Base-by-base conservation (phyloP, 345 rosid genomes). In the Acer campestre region DNA sequence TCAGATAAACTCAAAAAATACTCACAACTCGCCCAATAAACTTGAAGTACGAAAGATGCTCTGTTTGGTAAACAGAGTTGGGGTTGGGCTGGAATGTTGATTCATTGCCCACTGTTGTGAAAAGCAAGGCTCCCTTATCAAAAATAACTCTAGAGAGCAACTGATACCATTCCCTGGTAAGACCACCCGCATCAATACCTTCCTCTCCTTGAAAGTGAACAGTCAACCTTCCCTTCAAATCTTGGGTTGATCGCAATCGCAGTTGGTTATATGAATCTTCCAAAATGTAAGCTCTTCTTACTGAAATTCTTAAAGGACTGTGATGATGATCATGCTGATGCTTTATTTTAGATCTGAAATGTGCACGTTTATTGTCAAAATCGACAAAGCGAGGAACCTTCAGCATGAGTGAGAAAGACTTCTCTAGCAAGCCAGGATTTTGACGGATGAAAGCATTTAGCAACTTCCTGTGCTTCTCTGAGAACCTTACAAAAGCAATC, bases 111-210 rank as follows among this genome's bases (percentile, higher is more conserved):
- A 96, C 99, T 1, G 98, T 96, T 46, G 99, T 93, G 78, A 96
- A 96, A 72, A 96, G 95, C 56, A 96, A 81, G 76, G 98, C 95
- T 69, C 98, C 98, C 84, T 86, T 95, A 89, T 95, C 98, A 80
- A 95, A 95, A 73, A 93, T 92, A 84, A 96, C 98, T 83, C 98
- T 89, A 78, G 99, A 96, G 71, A 96, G 79, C 77, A 93, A 83
- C 83, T 96, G 99, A 85, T 96, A 96, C 99, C 99, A 96, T 85
- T 96, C 99, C 88, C 99, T 91, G 64, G 99, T 93, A 80, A 96
- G 98, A 70, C 99, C 99, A 83, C 99, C 98, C 0, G 99, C 99
- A 87, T 96, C 99, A 80, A 96, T 93, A 63, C 99, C 99, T 86
- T 93, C 97, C 83, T 96, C 98, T 77, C 98, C 97, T 87, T 96